Evolutionary conservation across 306 rosid genomes (phyloP).

Genomic region (Cucumis hystrix): DNA sequence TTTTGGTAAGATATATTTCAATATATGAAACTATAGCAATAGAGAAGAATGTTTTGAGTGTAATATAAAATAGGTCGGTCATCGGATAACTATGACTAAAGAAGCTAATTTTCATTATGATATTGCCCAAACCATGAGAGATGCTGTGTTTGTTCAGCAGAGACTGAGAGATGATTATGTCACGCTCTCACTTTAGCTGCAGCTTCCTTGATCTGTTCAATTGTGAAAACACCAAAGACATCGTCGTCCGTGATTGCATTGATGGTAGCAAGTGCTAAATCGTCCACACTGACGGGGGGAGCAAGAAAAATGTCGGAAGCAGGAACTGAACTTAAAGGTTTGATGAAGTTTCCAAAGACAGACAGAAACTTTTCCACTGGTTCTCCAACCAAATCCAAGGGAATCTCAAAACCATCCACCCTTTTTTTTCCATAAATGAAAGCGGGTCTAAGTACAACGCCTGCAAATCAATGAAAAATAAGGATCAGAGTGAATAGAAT

Average conservation of each 20-base stretch:
- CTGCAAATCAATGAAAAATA: constrained; percentile 28
- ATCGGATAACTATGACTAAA: neutral
- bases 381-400: constrained; percentile 69
- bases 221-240: constrained; percentile 69
- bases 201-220: constrained; percentile 90
- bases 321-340: constrained; percentile 77
- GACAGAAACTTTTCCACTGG: constrained; percentile 64
- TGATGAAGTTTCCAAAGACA: constrained; percentile 55
- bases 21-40: neutral
- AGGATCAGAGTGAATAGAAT: neutral
- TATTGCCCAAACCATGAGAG: neutral
- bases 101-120: neutral
- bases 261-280: constrained; percentile 64
- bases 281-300: constrained; percentile 87
- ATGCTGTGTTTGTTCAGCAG: neutral
- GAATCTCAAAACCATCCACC: constrained; percentile 74
- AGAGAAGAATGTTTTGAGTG: neutral
- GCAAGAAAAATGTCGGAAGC: constrained; percentile 77
- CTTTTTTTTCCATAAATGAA: constrained; percentile 88
- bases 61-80: neutral
- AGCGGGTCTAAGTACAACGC: constrained; percentile 77
- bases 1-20: neutral
- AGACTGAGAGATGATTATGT: neutral
- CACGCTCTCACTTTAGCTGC: constrained; percentile 56
- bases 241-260: constrained; percentile 68